phyloP scores from a whole-genome alignment of 345 rosid species.

The Hevea brasiliensis region DNA sequence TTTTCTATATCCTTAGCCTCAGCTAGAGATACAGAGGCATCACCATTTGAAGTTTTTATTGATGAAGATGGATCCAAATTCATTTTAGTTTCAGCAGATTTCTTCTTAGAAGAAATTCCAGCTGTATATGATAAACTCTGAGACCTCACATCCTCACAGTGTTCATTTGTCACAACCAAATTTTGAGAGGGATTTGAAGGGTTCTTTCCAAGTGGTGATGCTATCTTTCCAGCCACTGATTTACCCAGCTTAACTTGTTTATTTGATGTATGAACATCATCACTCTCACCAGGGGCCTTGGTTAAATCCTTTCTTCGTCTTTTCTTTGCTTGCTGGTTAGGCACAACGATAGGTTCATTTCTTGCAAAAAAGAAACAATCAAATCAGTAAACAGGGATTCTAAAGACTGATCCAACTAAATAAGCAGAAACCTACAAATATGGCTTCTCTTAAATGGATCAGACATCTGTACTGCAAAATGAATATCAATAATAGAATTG shows the following conservation, averaged over 20 bases:
- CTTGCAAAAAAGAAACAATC: slow-evolving; percentile 34
- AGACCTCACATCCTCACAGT: slow-evolving; percentile 35
- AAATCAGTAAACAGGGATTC: slow-evolving; percentile 17
- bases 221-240: slow-evolving; percentile 40
- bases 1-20: slow-evolving; percentile 53
- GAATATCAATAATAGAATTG: background rate
- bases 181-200: slow-evolving; percentile 34
- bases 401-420: background rate
- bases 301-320: slow-evolving; percentile 69
- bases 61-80: slow-evolving; percentile 42
- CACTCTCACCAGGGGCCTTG: slow-evolving; percentile 52
- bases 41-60: slow-evolving; percentile 45
- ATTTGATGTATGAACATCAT: slow-evolving; percentile 41
- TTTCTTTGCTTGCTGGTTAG: slow-evolving; percentile 73
- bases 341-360: slow-evolving; percentile 53
- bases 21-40: slow-evolving; percentile 37
- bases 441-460: background rate
- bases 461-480: background rate
- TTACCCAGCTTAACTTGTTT: slow-evolving; percentile 61
- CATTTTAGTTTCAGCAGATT: slow-evolving; percentile 48
- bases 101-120: slow-evolving; percentile 53
- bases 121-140: slow-evolving; percentile 44
- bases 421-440: background rate
- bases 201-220: slow-evolving; percentile 33
- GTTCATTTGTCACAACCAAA: slow-evolving; percentile 35